These are phyloP conservation scores for Hirsutella rhossiliensis DNA, from an alignment of 2,329 filamentous ascomycete species.

Conservation along the genomic window DNA sequence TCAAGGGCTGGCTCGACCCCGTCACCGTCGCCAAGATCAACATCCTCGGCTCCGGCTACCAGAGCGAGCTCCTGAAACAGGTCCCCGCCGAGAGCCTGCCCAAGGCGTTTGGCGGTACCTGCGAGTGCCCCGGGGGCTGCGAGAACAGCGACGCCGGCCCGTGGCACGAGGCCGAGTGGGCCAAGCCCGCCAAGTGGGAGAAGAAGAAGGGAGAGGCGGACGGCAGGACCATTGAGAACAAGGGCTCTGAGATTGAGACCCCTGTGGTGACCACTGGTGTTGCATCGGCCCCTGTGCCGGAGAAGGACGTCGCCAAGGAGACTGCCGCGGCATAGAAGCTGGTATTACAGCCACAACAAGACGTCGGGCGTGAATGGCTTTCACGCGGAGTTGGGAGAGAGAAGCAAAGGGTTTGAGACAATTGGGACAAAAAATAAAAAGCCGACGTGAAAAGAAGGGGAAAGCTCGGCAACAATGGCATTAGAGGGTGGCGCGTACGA, in stretches of 20 bases:
- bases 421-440: no score
- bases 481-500: no score
- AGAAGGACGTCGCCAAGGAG: slow-evolving; percentile 20
- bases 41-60: slow-evolving; percentile 70
- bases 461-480: no score
- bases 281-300: slow-evolving; percentile 18
- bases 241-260: slow-evolving; percentile 24
- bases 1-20: slow-evolving; percentile 93
- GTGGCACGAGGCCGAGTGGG: slow-evolving; percentile 65
- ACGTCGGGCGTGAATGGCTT: background rate
- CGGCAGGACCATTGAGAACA: slow-evolving; percentile 24
- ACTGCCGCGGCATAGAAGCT: slow-evolving; percentile 4
- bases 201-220: slow-evolving; percentile 24
- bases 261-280: slow-evolving; percentile 17
- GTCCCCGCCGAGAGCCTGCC: slow-evolving; percentile 85
- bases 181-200: slow-evolving; percentile 53
- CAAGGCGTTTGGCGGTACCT: slow-evolving; percentile 71
- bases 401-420: no score
- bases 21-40: slow-evolving; percentile 96
- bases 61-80: slow-evolving; percentile 74
- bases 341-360: background rate
- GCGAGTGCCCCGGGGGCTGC: slow-evolving; percentile 74
- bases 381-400: no score
- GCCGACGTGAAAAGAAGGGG: no score
- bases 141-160: slow-evolving; percentile 79